phyloP scores from a whole-genome alignment of 345 rosid genomes.

The Salix koriyanagi region DNA sequence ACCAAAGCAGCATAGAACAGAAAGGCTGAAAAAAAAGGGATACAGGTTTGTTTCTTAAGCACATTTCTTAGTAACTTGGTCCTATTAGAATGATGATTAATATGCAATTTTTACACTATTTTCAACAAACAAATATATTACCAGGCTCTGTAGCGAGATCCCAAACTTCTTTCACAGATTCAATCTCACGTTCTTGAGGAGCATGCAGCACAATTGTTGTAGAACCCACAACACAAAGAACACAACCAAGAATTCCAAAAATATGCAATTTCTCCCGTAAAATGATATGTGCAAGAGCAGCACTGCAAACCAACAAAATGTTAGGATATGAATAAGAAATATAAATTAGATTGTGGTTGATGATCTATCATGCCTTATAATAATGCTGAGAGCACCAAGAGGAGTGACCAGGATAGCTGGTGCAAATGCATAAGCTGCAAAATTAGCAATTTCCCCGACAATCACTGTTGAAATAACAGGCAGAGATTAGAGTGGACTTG shows the following conservation, averaged over 20 bases:
- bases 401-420: constrained; percentile 97
- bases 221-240: constrained; percentile 91
- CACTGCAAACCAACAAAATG: constrained; percentile 50
- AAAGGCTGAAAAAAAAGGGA: constrained; percentile 58
- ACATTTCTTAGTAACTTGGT: not conserved
- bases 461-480: constrained; percentile 53
- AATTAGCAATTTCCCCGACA: constrained; percentile 93
- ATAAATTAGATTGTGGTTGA: not conserved
- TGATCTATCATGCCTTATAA: constrained; percentile 57
- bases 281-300: constrained; percentile 84
- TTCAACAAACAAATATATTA: constrained; percentile 7
- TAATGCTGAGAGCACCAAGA: constrained; percentile 93
- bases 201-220: constrained; percentile 93
- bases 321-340: constrained; percentile 10
- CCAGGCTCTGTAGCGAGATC: constrained; percentile 99
- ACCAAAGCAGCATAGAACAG: constrained; percentile 79
- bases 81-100: not conserved
- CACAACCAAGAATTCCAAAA: constrained; percentile 95
- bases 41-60: not conserved
- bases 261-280: constrained; percentile 73
- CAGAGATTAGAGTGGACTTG: constrained; percentile 4
- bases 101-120: not conserved
- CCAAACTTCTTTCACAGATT: constrained; percentile 89
- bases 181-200: constrained; percentile 88
- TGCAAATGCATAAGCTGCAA: constrained; percentile 97